phyloP scores from a whole-genome alignment of 495 filamentous ascomycete species.

The Podospora appendiculata region DNA sequence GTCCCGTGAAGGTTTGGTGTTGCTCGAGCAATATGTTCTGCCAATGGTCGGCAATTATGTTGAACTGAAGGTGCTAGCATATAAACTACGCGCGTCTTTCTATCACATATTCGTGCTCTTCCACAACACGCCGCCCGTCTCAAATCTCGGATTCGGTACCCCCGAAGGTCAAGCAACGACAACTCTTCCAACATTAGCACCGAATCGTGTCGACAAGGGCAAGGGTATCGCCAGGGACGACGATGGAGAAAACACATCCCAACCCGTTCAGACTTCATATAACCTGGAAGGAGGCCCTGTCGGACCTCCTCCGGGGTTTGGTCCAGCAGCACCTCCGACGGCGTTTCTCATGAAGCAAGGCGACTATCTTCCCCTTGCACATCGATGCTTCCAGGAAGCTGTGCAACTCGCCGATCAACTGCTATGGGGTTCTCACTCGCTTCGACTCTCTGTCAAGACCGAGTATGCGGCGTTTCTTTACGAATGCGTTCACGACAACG shows the following conservation, averaged over 20 bases:
- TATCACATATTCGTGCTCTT: conserved; percentile 97
- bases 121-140: conserved; percentile 60
- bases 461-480: conserved; percentile 94
- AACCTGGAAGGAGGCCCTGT: conserved; percentile 42
- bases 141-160: conserved; percentile 25
- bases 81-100: conserved; percentile 88
- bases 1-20: conserved; percentile 78
- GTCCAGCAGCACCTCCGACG: conserved; percentile 44
- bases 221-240: conserved; percentile 34
- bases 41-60: conserved; percentile 63
- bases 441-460: conserved; percentile 83
- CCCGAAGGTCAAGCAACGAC: conserved; percentile 20
- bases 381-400: conserved; percentile 73
- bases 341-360: conserved; percentile 69
- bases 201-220: conserved; percentile 33
- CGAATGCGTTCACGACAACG: conserved; percentile 80
- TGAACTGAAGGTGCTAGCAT: conserved; percentile 78
- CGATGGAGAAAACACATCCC: conserved; percentile 9
- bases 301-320: conserved; percentile 40
- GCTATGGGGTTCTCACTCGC: conserved; percentile 80
- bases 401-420: conserved; percentile 62
- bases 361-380: conserved; percentile 78
- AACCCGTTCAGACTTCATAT: conserved; percentile 35
- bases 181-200: conserved; percentile 15
- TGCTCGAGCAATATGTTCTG: conserved; percentile 79